Evolutionary conservation across 2,329 filamentous ascomycete species (phyloP).

Genomic region (Penicillium sp.): DNA sequence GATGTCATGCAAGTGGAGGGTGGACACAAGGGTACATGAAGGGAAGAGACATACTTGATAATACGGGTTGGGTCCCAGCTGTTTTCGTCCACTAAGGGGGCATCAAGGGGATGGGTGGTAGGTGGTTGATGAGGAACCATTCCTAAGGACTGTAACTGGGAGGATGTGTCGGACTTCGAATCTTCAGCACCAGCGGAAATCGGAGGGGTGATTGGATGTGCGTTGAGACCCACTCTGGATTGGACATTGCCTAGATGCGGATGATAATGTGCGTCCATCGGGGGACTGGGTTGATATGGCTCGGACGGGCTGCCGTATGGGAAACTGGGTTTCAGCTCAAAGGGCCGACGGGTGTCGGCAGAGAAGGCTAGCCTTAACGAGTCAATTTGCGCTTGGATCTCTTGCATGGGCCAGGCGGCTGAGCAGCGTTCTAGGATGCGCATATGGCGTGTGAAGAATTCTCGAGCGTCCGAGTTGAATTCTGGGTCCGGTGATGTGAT

Average conservation of each 20-base stretch:
- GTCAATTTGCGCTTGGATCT: conserved; percentile 88
- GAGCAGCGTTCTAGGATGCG: conserved; percentile 86
- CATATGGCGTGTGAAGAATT: conserved; percentile 94
- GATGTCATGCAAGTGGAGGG: no score
- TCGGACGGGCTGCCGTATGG: conserved; percentile 81
- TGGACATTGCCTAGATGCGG: conserved; percentile 57
- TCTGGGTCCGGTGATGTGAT: conserved; percentile 92
- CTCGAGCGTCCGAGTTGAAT: conserved; percentile 79
- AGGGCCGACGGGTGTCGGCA: conserved; percentile 79
- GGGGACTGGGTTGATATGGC: conserved; percentile 65
- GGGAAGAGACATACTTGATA: conserved; percentile 73
- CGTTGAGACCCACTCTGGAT: conserved; percentile 54
- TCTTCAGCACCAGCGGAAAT: conserved; percentile 74
- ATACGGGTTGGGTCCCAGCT: conserved; percentile 87
- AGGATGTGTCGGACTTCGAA: conserved; percentile 73
- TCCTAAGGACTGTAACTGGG: conserved; percentile 66
- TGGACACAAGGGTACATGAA: no score
- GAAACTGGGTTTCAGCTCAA: conserved; percentile 85
- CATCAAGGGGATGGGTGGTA: conserved; percentile 51
- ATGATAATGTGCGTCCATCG: conserved; percentile 54
- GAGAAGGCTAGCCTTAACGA: conserved; percentile 90
- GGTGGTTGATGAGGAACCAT: conserved; percentile 42
- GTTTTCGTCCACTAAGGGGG: conserved; percentile 66
- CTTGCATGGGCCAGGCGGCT: conserved; percentile 81
- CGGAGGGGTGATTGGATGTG: conserved; percentile 78